Conservation (phyloP, 805 yeast species). For the Candida odintsovae region DNA sequence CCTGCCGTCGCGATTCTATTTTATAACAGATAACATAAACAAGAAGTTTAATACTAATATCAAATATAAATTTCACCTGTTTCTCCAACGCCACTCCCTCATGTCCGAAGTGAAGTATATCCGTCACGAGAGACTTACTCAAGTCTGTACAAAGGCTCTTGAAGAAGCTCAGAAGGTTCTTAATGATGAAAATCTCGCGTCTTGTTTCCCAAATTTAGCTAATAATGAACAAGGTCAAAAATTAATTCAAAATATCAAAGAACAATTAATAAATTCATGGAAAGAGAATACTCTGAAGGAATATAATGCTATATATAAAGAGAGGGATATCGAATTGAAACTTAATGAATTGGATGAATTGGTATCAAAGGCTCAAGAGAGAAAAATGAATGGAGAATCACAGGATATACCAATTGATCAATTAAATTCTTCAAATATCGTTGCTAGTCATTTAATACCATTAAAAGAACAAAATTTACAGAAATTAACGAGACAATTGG, state of each 20-base stretch:
- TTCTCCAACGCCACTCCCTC: too few relatives aligned
- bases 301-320: slow-evolving; percentile 44
- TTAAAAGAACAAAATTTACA: slow-evolving; percentile 16
- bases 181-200: slow-evolving; percentile 39
- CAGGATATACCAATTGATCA: slow-evolving; percentile 14
- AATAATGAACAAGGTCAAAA: slow-evolving; percentile 34
- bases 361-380: slow-evolving; percentile 29
- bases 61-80: too few relatives aligned
- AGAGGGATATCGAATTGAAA: slow-evolving; percentile 35
- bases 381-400: slow-evolving; percentile 4
- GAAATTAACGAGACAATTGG: slow-evolving; percentile 12
- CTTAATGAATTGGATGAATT: slow-evolving; percentile 41
- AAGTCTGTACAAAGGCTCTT: slow-evolving; percentile 45
- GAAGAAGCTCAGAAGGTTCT: slow-evolving; percentile 45
- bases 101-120: slow-evolving; percentile 18
- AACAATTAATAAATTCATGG: slow-evolving; percentile 45
- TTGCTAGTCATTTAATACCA: slow-evolving; percentile 21
- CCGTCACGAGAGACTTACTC: slow-evolving; percentile 41
- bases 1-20: not conserved
- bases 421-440: slow-evolving; percentile 14
- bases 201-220: slow-evolving; percentile 48
- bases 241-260: slow-evolving; percentile 38
- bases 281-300: slow-evolving; percentile 36
- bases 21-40: slow-evolving; percentile 4
- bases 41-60: too few relatives aligned